These are phyloP conservation scores for Centaurea solstitialis DNA, from an alignment of 129 eudicot genomes.

Conservation along the genomic window DNA sequence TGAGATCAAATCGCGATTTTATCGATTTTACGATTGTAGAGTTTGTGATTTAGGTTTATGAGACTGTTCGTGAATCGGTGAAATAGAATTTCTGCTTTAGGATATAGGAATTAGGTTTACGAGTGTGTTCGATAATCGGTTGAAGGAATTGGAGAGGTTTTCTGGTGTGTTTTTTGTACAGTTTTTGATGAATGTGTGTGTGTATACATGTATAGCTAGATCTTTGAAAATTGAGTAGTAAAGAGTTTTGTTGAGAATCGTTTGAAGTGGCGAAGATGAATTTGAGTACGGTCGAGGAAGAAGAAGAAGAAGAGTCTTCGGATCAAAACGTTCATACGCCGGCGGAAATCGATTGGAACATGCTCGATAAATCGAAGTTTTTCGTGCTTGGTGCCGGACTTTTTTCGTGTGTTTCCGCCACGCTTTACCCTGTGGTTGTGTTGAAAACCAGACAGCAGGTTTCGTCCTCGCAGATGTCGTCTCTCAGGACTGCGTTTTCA, in stretches of 20 bases:
- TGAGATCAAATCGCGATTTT: background rate
- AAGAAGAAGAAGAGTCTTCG: conserved; percentile 42
- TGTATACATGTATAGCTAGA: background rate
- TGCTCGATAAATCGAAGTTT: conserved; percentile 86
- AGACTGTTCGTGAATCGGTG: background rate
- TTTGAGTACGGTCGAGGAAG: conserved; percentile 56
- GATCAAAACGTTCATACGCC: conserved; percentile 55
- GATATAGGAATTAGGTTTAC: conserved; percentile 13
- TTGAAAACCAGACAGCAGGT: conserved; percentile 87
- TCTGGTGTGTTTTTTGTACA: background rate
- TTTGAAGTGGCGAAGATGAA: conserved; percentile 62
- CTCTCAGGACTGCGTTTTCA: conserved; percentile 45
- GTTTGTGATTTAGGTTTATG: conserved; percentile 14
- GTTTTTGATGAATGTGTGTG: conserved; percentile 21
- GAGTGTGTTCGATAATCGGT: background rate
- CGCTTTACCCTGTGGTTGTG: conserved; percentile 80
- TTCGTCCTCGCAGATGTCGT: conserved; percentile 46
- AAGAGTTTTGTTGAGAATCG: conserved; percentile 16
- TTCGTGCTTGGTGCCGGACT: conserved; percentile 87
- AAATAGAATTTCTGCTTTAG: background rate
- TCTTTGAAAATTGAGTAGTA: conserved; percentile 6
- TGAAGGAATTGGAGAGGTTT: conserved; percentile 12
- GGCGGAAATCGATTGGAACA: conserved; percentile 89
- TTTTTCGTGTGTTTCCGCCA: conserved; percentile 78
- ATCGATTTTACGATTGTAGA: background rate